Percentiles rank a stretch among this genome's conserved stretches.
Evolutionary conservation across 805 yeast genomes (phyloP).

Genomic region (Saccharomycopsis capsularis): DNA sequence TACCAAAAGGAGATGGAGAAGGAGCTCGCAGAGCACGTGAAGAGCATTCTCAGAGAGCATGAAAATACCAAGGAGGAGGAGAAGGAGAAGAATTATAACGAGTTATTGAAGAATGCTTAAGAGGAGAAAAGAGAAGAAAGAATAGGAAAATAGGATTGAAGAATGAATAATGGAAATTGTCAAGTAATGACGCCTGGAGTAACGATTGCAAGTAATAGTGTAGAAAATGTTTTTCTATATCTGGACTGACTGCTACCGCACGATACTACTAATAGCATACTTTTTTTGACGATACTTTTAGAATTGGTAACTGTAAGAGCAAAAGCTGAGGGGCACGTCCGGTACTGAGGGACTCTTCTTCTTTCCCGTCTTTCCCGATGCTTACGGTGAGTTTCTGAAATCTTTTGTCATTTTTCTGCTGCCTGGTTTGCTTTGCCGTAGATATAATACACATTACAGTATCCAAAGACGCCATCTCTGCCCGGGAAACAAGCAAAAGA

Average conservation of each 20-base stretch:
- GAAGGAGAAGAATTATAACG: not conserved
- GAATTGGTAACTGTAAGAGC: too few species aligned
- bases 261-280: not conserved
- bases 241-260: not conserved
- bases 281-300: too few species aligned
- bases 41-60: constrained; percentile 4
- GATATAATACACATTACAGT: too few species aligned
- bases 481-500: too few species aligned
- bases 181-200: not conserved
- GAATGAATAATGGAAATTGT: not conserved
- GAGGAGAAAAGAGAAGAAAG: not conserved
- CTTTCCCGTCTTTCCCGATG: too few species aligned
- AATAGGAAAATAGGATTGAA: not conserved
- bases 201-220: not conserved
- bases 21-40: constrained; percentile 29
- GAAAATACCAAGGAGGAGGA: constrained; percentile 1
- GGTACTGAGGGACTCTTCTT: too few species aligned
- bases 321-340: too few species aligned
- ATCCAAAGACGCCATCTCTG: too few species aligned
- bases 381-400: too few species aligned
- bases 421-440: too few species aligned
- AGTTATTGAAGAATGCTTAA: not conserved
- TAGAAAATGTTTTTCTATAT: too few species aligned
- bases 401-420: too few species aligned
- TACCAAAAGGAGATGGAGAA: constrained; percentile 5